Base-by-base conservation (phyloP, 495 filamentous ascomycete species). In the Tuber brumale region DNA sequence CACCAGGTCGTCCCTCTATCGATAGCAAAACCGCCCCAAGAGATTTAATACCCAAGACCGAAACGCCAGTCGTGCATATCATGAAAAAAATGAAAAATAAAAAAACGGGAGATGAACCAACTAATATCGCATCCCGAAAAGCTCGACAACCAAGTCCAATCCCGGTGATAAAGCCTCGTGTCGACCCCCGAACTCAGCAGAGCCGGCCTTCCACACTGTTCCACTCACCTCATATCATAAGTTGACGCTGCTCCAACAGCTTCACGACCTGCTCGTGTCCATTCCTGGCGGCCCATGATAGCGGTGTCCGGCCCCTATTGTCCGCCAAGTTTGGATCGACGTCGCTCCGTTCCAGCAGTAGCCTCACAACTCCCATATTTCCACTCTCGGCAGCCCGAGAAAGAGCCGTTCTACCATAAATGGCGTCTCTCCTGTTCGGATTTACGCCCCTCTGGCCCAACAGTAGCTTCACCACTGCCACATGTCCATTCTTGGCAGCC, bases 261-360 rank as follows among this genome's bases (percentile, higher is more conserved):
- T 31, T 61, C n/a, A 31, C 51, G 10, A 61, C 21, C 51, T 31
- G n/a, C 51, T 61, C 10, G 12, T 61, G 51, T 31, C 51, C 51
- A 61, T 61, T 61, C 27, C n/a, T 61, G 3, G 51, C n/a, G 27
- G 51, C 51, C 51, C 51, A 61, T n/a, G 8, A 61, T 16, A 61
- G 51, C n/a, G 51, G n/a, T 61, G 51, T 31, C n/a, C 51, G 51
- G n/a, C 51, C 51, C n/a, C n/a, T 61, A 61, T 61, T 61, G n/a
- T 61, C 51, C 27, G n/a, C 51, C 51, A 31, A 31, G 51, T 31
- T 16, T 31, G n/a, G 51, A 61, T 61, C 27, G 12, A 61, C 51
- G n/a, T 27, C 51, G 10, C 21, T 27, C 12, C n/a, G 51, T 31
- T 61, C 51, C 10, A 61, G n/a, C 3, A 61, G 51, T 61, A 61